Conservation (phyloP, 2,329 filamentous ascomycete species). For the Hypomyces perniciosus region DNA sequence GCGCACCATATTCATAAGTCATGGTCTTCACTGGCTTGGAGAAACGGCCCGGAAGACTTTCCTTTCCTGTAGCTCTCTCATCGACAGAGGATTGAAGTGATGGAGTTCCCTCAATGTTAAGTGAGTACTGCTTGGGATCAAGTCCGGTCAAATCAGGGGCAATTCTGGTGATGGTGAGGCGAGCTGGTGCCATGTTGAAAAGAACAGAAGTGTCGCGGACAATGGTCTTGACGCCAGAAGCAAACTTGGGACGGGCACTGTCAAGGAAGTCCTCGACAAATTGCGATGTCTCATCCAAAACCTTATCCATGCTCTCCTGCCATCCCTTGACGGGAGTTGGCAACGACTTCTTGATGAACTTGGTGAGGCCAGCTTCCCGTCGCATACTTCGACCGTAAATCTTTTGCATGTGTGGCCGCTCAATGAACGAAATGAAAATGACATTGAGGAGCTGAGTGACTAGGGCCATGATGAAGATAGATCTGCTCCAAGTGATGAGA, state of each 20-base stretch:
- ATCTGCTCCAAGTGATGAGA: conserved; percentile 82
- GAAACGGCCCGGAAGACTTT: conserved; percentile 63
- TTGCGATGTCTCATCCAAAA: conserved; percentile 78
- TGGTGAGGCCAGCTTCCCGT: conserved; percentile 82
- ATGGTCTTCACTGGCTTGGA: conserved; percentile 68
- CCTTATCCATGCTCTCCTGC: conserved; percentile 80
- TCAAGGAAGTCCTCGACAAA: conserved; percentile 91
- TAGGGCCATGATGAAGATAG: conserved; percentile 81
- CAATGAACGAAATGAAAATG: conserved; percentile 84
- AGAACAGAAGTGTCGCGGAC: conserved; percentile 81
- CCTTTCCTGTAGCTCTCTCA: conserved; percentile 63
- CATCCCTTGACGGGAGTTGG: conserved; percentile 77
- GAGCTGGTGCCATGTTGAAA: conserved; percentile 83
- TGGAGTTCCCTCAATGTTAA: conserved; percentile 65
- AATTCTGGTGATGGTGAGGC: conserved; percentile 74
- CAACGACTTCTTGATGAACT: conserved; percentile 80
- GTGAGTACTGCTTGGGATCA: conserved; percentile 71
- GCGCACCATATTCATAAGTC: conserved; percentile 81
- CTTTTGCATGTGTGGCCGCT: conserved; percentile 97
- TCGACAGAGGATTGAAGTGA: conserved; percentile 43
- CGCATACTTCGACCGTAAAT: conserved; percentile 82
- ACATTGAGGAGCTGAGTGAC: conserved; percentile 80
- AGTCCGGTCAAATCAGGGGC: conserved; percentile 74
- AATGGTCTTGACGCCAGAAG: conserved; percentile 78
- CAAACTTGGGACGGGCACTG: conserved; percentile 75